Percentiles rank a stretch among this genome's conserved stretches.
These are phyloP conservation scores for Wickerhamomyces chambardii DNA, from an alignment of 805 yeast species.

Conservation along the genomic window DNA sequence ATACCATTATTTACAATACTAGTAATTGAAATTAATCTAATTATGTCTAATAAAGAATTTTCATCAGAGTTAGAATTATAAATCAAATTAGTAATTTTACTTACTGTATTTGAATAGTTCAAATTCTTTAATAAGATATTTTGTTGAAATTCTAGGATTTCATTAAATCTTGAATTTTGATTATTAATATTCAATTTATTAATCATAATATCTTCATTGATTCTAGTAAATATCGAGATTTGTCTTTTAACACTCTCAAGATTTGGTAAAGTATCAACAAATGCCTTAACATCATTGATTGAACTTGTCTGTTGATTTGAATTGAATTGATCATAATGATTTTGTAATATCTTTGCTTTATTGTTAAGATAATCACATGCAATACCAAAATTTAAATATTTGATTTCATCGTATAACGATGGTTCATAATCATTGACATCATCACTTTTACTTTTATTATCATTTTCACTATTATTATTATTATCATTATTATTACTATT, in stretches of 20 bases:
- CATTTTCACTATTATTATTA: slow-evolving; percentile 1
- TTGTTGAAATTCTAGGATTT: slow-evolving; percentile 55
- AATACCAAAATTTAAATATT: slow-evolving; percentile 66
- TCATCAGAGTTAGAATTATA: slow-evolving; percentile 24
- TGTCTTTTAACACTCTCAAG: slow-evolving; percentile 60
- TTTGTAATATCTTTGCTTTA: slow-evolving; percentile 63
- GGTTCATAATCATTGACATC: no score
- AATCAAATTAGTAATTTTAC: slow-evolving; percentile 40
- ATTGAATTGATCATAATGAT: slow-evolving; percentile 53
- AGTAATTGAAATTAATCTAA: slow-evolving; percentile 48
- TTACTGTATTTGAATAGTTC: slow-evolving; percentile 25
- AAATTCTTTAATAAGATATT: slow-evolving; percentile 50
- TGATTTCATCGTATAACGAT: slow-evolving; percentile 39
- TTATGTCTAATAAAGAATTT: slow-evolving; percentile 30
- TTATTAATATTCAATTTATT: slow-evolving; percentile 27
- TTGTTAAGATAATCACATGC: slow-evolving; percentile 68
- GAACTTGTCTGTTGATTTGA: slow-evolving; percentile 46
- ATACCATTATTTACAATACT: slow-evolving; percentile 64
- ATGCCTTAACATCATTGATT: slow-evolving; percentile 55
- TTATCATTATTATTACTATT: neutral
- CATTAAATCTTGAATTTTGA: slow-evolving; percentile 24
- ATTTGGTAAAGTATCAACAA: slow-evolving; percentile 62
- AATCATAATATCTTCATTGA: slow-evolving; percentile 57
- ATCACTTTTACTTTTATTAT: neutral
- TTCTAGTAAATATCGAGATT: slow-evolving; percentile 61